phyloP scores from a whole-genome alignment of 176 grass and related monocot species.

The Chrysopogon serrulatus region DNA sequence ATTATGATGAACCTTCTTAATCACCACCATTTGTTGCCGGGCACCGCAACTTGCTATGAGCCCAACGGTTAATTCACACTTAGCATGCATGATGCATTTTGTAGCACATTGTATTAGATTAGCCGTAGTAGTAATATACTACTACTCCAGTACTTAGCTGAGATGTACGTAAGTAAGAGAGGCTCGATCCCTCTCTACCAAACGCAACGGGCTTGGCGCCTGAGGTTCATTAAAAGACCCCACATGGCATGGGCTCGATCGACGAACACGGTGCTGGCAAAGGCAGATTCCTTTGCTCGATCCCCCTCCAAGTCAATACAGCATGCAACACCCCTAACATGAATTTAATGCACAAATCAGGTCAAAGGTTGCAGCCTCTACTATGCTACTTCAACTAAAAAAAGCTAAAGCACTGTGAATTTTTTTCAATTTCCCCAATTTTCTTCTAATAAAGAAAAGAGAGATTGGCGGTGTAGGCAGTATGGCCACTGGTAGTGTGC shows the following conservation, averaged over 20 bases:
- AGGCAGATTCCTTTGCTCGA: conserved; percentile 27
- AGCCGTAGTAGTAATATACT: not conserved
- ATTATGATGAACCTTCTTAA: conserved; percentile 42
- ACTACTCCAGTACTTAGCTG: not conserved
- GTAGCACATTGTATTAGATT: not conserved
- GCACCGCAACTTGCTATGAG: not conserved
- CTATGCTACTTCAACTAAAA: not conserved
- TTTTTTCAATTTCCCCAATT: not conserved
- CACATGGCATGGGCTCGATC: conserved; percentile 46
- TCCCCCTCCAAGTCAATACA: conserved; percentile 16
- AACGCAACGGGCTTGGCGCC: not conserved
- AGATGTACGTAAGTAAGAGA: not conserved
- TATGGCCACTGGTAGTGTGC: not conserved
- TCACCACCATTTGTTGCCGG: not conserved
- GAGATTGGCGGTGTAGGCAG: not conserved
- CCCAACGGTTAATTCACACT: conserved; percentile 37
- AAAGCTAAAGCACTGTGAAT: no score
- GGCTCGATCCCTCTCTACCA: not conserved
- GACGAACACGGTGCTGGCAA: conserved; percentile 35
- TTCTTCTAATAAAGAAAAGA: not conserved
- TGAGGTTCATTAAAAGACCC: conserved; percentile 37
- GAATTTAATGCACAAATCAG: conserved; percentile 43
- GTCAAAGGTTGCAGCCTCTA: conserved; percentile 34
- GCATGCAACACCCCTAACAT: conserved; percentile 13
- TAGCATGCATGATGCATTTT: not conserved